Percentiles rank a stretch among this genome's conserved stretches.
Evolutionary conservation across 2,329 filamentous ascomycete genomes (phyloP).

Genomic region (Pseudogymnoascus sp.): DNA sequence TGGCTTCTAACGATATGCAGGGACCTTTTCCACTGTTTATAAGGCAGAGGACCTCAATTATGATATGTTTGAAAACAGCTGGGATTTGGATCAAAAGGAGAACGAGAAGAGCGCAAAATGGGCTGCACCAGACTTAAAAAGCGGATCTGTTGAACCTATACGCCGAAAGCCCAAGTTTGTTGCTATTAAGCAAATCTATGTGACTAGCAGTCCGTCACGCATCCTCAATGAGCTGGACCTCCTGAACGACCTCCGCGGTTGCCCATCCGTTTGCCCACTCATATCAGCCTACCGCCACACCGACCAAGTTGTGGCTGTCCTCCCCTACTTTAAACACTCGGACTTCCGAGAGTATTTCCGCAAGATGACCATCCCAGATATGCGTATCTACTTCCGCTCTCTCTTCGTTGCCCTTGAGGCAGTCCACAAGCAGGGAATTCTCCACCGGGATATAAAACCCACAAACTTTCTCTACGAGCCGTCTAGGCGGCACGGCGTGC

Average conservation of each 20-base stretch:
- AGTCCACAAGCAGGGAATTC: slow-evolving; percentile 75
- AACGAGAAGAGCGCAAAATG: slow-evolving; percentile 57
- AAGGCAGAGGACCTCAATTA: slow-evolving; percentile 93
- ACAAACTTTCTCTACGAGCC: slow-evolving; percentile 96
- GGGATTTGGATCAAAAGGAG: slow-evolving; percentile 66
- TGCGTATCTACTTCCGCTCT: slow-evolving; percentile 81
- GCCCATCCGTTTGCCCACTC: slow-evolving; percentile 80
- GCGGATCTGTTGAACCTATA: slow-evolving; percentile 31
- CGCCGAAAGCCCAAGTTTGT: slow-evolving; percentile 65
- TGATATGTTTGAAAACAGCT: slow-evolving; percentile 73
- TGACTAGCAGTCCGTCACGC: slow-evolving; percentile 85
- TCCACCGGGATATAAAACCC: slow-evolving; percentile 94
- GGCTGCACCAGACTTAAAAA: slow-evolving; percentile 60
- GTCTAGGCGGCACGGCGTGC: slow-evolving; percentile 68
- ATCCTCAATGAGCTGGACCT: slow-evolving; percentile 96
- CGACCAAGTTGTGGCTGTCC: slow-evolving; percentile 88
- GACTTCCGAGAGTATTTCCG: slow-evolving; percentile 95
- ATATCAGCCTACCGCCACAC: slow-evolving; percentile 94
- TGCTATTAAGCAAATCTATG: slow-evolving; percentile 98
- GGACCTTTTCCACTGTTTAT: slow-evolving; percentile 97
- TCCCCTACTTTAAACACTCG: slow-evolving; percentile 91
- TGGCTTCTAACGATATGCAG: slow-evolving; percentile 38
- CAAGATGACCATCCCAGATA: slow-evolving; percentile 77
- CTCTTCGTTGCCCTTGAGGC: slow-evolving; percentile 78
- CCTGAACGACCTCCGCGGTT: slow-evolving; percentile 76